A percentile compares a stretch with the other conserved stretches of the same genome.
Conservation (phyloP, 73 alveolate species). For the Symbiodinium natans region DNA sequence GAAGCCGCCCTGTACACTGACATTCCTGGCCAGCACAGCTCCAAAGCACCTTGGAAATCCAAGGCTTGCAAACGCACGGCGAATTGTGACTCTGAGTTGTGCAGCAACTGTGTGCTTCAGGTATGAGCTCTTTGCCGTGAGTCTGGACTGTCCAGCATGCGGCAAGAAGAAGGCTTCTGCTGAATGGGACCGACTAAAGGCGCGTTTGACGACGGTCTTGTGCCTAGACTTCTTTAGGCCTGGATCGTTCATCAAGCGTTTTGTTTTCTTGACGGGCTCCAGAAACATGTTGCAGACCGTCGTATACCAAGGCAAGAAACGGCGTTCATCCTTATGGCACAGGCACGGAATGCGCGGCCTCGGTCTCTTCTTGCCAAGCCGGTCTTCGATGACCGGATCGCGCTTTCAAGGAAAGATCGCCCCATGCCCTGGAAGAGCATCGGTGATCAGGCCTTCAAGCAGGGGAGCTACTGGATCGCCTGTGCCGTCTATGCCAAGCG, state of each 20-base stretch:
- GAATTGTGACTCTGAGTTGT: too few relatives aligned
- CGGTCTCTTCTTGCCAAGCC: slow-evolving; percentile 39
- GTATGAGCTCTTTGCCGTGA: slow-evolving; percentile 43
- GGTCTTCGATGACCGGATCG: slow-evolving; percentile 44
- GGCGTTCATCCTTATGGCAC: slow-evolving; percentile 30
- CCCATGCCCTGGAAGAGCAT: slow-evolving; percentile 71
- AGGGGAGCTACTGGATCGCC: slow-evolving; percentile 75
- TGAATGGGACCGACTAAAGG: slow-evolving; percentile 76
- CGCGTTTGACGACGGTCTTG: slow-evolving; percentile 21
- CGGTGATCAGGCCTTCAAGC: slow-evolving; percentile 82
- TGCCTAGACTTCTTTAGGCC: neutral
- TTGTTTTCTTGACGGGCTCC: neutral
- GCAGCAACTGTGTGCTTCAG: neutral
- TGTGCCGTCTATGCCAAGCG: slow-evolving; percentile 71
- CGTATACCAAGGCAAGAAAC: slow-evolving; percentile 25
- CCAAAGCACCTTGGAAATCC: neutral
- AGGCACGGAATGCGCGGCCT: slow-evolving; percentile 39
- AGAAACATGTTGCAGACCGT: too few relatives aligned
- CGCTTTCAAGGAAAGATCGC: slow-evolving; percentile 34
- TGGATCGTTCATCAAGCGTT: neutral
- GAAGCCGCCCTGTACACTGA: slow-evolving; percentile 73
- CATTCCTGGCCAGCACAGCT: slow-evolving; percentile 37
- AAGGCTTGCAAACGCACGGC: too few relatives aligned
- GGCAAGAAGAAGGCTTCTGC: slow-evolving; percentile 78
- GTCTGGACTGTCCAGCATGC: slow-evolving; percentile 83